These are phyloP conservation scores for Mycena haematopus DNA, from an alignment of 768 basidiomycete species.

Conservation along the genomic window DNA sequence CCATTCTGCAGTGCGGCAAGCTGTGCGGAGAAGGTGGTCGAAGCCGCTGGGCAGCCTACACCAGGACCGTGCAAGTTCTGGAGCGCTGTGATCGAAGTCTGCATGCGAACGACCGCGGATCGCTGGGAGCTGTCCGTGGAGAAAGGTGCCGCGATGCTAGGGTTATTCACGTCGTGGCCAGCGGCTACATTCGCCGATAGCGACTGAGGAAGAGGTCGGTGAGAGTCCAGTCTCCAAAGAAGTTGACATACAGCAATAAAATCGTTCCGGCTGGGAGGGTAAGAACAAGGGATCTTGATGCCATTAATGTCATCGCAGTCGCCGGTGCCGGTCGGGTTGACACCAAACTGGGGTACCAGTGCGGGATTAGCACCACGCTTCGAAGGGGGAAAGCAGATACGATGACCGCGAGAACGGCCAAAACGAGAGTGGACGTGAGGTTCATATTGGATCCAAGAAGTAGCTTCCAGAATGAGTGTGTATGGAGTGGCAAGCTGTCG, in stretches of 20 bases:
- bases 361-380: conserved; percentile 38
- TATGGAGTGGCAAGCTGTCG: background rate
- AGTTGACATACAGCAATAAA: conserved; percentile 1
- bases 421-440: background rate
- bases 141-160: conserved; percentile 60
- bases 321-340: conserved; percentile 6
- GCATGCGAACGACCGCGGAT: conserved; percentile 53
- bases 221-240: background rate
- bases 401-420: background rate
- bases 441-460: background rate
- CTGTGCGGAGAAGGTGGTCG: conserved; percentile 53
- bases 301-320: conserved; percentile 17
- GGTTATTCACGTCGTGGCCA: conserved; percentile 70
- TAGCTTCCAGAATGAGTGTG: background rate
- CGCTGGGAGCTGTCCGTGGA: conserved; percentile 54
- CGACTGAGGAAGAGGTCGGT: conserved; percentile 33
- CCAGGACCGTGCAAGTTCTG: conserved; percentile 78
- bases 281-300: conserved; percentile 67
- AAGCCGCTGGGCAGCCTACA: conserved; percentile 68
- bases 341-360: conserved; percentile 27
- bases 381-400: background rate
- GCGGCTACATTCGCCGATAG: conserved; percentile 64
- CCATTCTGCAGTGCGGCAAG: conserved; percentile 15
- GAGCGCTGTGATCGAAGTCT: conserved; percentile 67
- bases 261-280: conserved; percentile 54